Evolutionary conservation across 2,329 filamentous ascomycete species (phyloP).

Genomic region (Fusarium subtropicale): DNA sequence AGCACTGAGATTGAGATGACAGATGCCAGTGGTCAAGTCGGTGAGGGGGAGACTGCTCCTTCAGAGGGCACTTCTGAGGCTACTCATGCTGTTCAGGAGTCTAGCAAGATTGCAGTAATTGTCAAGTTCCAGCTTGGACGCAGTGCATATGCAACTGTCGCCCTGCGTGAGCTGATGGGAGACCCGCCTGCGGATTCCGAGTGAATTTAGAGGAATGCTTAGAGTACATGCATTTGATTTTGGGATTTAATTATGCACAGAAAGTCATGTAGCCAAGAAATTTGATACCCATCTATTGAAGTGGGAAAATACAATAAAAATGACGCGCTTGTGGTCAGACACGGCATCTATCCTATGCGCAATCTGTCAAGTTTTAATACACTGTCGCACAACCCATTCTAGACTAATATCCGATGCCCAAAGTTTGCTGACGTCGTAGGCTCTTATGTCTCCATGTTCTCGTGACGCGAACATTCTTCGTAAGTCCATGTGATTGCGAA

Average conservation of each 20-base stretch:
- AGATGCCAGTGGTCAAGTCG: slow-evolving; percentile 20
- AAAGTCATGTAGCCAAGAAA: slow-evolving; percentile 25
- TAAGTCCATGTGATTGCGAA: slow-evolving; percentile 8
- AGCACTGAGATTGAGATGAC: slow-evolving; percentile 31
- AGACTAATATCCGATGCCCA: slow-evolving; percentile 1
- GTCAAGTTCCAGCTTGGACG: slow-evolving; percentile 81
- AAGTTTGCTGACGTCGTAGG: slow-evolving; percentile 3
- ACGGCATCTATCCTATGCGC: slow-evolving; percentile 12
- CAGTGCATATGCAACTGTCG: slow-evolving; percentile 88
- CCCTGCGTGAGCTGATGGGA: slow-evolving; percentile 80
- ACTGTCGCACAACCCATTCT: slow-evolving; percentile 28
- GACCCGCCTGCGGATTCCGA: slow-evolving; percentile 49
- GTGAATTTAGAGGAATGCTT: slow-evolving; percentile 1
- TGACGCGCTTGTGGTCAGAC: slow-evolving; percentile 27
- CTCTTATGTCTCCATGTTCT: neutral
- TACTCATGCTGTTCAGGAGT: slow-evolving; percentile 24
- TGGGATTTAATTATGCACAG: neutral
- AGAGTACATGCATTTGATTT: neutral
- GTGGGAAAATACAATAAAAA: slow-evolving; percentile 41
- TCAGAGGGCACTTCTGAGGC: slow-evolving; percentile 14
- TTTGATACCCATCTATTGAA: slow-evolving; percentile 44
- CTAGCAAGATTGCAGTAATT: slow-evolving; percentile 70
- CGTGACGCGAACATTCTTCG: neutral
- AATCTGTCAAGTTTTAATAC: slow-evolving; percentile 33
- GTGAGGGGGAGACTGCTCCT: slow-evolving; percentile 12